A percentile compares a stretch with the other conserved stretches of the same genome.
phyloP scores from a whole-genome alignment of 1,284 basidiomycete species.

The Rhodotorula sp. region DNA sequence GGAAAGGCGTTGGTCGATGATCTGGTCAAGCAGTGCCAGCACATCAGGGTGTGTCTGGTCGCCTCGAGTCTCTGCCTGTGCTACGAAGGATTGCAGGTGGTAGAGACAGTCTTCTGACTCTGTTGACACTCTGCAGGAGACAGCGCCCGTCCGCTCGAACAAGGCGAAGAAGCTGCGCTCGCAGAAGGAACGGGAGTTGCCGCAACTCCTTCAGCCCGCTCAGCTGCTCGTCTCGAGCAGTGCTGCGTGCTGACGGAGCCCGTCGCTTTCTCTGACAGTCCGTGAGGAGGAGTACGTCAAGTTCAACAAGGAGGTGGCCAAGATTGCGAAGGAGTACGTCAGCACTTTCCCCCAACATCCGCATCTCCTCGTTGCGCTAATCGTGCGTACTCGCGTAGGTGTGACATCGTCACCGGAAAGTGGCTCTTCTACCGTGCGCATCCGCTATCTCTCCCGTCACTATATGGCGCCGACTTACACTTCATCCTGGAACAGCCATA shows the following conservation, averaged over 20 bases:
- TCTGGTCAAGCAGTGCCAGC: constrained; percentile 15
- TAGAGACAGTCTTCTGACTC: no score
- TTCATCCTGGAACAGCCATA: neutral
- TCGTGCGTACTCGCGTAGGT: neutral
- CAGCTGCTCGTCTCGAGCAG: neutral
- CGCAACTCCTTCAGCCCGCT: no score
- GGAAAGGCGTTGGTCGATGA: constrained; percentile 13
- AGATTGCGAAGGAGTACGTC: constrained; percentile 30
- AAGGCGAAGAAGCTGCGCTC: constrained; percentile 27
- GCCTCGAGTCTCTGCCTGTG: no score
- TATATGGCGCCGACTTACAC: no score
- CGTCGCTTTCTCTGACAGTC: constrained; percentile 5
- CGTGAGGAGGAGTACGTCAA: constrained; percentile 18
- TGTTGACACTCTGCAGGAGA: constrained; percentile 13
- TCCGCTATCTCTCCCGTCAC: no score
- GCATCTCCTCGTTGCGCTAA: no score
- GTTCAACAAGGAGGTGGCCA: constrained; percentile 23
- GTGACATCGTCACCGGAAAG: constrained; percentile 33
- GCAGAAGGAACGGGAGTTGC: constrained; percentile 27
- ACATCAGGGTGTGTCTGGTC: constrained; percentile 22
- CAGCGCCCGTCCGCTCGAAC: constrained; percentile 33
- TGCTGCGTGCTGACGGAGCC: no score
- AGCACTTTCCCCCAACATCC: neutral
- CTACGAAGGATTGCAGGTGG: neutral
- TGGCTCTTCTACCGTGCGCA: constrained; percentile 37